phyloP scores from a whole-genome alignment of 257 asterid species.

The Nyctanthes arbortristis region DNA sequence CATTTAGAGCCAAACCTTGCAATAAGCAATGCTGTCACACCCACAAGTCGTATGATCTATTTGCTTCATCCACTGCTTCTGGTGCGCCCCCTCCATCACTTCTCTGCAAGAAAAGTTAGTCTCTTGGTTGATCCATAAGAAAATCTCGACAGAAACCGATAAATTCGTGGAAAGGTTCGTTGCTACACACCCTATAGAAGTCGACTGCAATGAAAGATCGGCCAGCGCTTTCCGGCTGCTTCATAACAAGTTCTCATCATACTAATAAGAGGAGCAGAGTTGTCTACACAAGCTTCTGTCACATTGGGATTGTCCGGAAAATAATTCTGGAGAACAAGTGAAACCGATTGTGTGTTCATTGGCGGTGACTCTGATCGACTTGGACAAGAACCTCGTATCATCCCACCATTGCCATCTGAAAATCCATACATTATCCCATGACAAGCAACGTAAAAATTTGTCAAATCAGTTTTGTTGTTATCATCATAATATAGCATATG shows the following conservation, averaged over 20 bases:
- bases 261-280: conserved; percentile 55
- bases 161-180: not conserved
- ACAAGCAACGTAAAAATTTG: too few relatives aligned
- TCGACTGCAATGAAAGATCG: conserved; percentile 87
- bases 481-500: not conserved
- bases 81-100: conserved; percentile 92
- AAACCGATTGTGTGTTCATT: conserved; percentile 52
- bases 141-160: not conserved
- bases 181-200: conserved; percentile 54
- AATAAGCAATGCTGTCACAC: conserved; percentile 78
- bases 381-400: conserved; percentile 62
- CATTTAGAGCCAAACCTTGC: conserved; percentile 52
- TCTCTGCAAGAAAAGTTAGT: conserved; percentile 43
- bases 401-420: conserved; percentile 84
- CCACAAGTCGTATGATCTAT: conserved; percentile 83
- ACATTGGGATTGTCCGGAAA: conserved; percentile 64
- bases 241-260: conserved; percentile 62
- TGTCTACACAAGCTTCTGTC: conserved; percentile 63
- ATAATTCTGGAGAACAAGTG: conserved; percentile 72
- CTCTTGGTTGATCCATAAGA: not conserved
- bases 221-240: conserved; percentile 78
- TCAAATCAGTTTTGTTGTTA: too few relatives aligned
- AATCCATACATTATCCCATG: too few relatives aligned
- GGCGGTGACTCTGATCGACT: conserved; percentile 73
- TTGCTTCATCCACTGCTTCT: conserved; percentile 85